Percentiles rank a stretch among this genome's conserved stretches.
Conservation (phyloP, 1,139 yeast genomes). For the Blastobotrys ciferrii region DNA sequence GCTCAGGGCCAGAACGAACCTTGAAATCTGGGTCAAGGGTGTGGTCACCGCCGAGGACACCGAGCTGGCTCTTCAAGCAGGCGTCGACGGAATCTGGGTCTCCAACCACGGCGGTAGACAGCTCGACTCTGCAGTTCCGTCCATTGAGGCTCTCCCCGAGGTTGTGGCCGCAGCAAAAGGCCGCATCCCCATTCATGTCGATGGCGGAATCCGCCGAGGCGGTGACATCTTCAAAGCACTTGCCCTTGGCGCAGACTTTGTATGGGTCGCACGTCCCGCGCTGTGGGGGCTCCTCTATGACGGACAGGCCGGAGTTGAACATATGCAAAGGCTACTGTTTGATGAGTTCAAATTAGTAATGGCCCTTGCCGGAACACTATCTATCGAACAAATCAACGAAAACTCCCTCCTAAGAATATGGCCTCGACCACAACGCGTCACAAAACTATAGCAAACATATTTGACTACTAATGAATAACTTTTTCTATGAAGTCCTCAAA, state of each 20-base stretch:
- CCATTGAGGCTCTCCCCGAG: slow-evolving; percentile 62
- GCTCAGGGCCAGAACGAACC: slow-evolving; percentile 36
- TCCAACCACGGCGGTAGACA: slow-evolving; percentile 75
- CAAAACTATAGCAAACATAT: slow-evolving; percentile 8
- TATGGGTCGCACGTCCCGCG: slow-evolving; percentile 67
- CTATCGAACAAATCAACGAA: slow-evolving; percentile 5
- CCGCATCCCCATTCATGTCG: slow-evolving; percentile 57
- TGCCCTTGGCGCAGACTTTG: slow-evolving; percentile 69
- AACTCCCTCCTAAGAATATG: slow-evolving; percentile 8
- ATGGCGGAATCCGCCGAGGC: slow-evolving; percentile 68
- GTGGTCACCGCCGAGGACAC: slow-evolving; percentile 63
- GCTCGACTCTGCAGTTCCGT: slow-evolving; percentile 58
- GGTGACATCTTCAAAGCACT: slow-evolving; percentile 63
- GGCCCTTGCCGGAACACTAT: slow-evolving; percentile 33
- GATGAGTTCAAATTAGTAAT: slow-evolving; percentile 34
- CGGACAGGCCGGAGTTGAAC: slow-evolving; percentile 60
- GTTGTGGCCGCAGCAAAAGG: slow-evolving; percentile 50
- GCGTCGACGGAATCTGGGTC: slow-evolving; percentile 59
- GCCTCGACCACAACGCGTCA: slow-evolving; percentile 11
- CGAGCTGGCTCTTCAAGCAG: slow-evolving; percentile 51
- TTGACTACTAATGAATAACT: too few species aligned
- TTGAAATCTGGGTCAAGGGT: slow-evolving; percentile 50
- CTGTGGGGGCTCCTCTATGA: slow-evolving; percentile 62
- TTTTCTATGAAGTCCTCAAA: too few species aligned
- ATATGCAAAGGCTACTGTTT: slow-evolving; percentile 30